A percentile compares a stretch with the other conserved stretches of the same genome.
These are phyloP conservation scores for Colletotrichum gloeosporioides DNA, from an alignment of 2,329 filamentous ascomycete genomes.

Conservation along the genomic window DNA sequence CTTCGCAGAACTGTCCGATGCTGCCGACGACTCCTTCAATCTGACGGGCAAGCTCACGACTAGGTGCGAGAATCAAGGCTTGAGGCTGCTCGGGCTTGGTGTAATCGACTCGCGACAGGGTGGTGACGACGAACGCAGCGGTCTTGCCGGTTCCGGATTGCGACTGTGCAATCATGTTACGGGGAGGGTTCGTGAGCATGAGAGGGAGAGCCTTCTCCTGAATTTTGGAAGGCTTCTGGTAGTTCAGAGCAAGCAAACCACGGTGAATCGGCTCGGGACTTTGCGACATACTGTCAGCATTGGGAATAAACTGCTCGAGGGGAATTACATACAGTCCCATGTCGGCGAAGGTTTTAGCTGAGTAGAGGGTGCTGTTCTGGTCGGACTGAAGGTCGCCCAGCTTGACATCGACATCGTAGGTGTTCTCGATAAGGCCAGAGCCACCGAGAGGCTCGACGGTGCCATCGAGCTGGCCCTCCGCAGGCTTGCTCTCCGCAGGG, in stretches of 20 bases:
- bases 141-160: conserved; percentile 99
- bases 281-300: not conserved
- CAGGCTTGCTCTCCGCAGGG: conserved; percentile 19
- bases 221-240: conserved; percentile 96
- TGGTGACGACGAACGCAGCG: conserved; percentile 92
- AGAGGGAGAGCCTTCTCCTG: conserved; percentile 94
- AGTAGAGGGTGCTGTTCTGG: conserved; percentile 85
- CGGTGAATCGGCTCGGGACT: conserved; percentile 67
- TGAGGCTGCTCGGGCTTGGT: conserved; percentile 73
- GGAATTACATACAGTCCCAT: conserved; percentile 74
- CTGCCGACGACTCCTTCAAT: conserved; percentile 84
- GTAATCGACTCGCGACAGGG: conserved; percentile 85
- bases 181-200: conserved; percentile 83
- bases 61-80: conserved; percentile 88
- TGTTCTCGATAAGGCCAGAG: conserved; percentile 69
- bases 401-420: conserved; percentile 91
- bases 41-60: conserved; percentile 92
- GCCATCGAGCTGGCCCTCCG: conserved; percentile 38
- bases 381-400: conserved; percentile 88
- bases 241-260: conserved; percentile 81
- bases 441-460: conserved; percentile 44
- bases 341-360: conserved; percentile 82
- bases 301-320: not conserved
- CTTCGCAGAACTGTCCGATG: conserved; percentile 84
- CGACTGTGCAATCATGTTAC: conserved; percentile 97